Conservation (phyloP, 305 asterid genomes). For the Ruellia speciosa region DNA sequence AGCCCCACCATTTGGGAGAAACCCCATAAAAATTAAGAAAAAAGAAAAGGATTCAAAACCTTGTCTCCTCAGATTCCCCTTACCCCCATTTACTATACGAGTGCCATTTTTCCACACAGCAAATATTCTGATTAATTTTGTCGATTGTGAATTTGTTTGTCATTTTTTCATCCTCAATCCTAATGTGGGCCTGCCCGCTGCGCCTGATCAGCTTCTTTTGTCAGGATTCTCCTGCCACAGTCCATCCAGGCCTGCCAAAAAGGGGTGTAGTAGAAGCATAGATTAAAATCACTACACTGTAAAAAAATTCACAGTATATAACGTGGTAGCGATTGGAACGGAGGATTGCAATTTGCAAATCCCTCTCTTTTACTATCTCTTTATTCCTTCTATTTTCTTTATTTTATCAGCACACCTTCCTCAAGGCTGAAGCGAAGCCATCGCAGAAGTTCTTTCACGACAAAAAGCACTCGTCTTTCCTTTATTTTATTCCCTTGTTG, state of each 20-base stretch:
- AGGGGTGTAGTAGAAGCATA: background rate
- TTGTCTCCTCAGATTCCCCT: no score
- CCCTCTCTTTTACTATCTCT: slow-evolving; percentile 4
- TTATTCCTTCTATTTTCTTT: background rate
- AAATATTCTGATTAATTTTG: no score
- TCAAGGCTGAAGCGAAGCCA: background rate
- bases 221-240: background rate
- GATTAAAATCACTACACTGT: background rate
- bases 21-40: no score
- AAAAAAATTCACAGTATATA: background rate
- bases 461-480: slow-evolving; percentile 24
- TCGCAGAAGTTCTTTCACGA: background rate
- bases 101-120: no score
- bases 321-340: background rate
- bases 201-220: background rate
- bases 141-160: no score
- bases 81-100: no score
- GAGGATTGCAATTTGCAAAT: background rate
- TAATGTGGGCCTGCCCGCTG: background rate
- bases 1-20: no score
- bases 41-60: no score
- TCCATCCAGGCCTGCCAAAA: background rate
- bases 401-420: slow-evolving; percentile 1
- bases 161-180: no score
- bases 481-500: slow-evolving; percentile 18